Evolutionary conservation across 75 land plant species (phyloP).

Genomic region (Sequoia sempervirens): DNA sequence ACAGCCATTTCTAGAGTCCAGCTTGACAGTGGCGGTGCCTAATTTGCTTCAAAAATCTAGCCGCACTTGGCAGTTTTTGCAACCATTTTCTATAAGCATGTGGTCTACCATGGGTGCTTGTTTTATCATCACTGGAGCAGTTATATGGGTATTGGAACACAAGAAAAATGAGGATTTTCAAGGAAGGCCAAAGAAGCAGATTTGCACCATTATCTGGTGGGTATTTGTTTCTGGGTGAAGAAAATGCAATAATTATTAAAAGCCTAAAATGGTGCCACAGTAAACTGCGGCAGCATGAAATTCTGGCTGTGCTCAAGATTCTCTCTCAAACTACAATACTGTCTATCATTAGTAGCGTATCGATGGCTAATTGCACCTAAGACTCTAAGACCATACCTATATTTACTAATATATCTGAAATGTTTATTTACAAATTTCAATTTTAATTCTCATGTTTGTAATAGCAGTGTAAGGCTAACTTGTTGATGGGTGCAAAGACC

Average conservation of each 20-base stretch:
- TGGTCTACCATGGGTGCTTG: slow-evolving; percentile 39
- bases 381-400: not conserved
- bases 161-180: slow-evolving; percentile 41
- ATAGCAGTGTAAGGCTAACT: not conserved
- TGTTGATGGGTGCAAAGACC: not conserved
- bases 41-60: slow-evolving; percentile 7
- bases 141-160: slow-evolving; percentile 43
- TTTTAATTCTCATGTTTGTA: not conserved
- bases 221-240: not conserved
- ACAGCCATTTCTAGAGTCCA: slow-evolving; percentile 38
- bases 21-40: slow-evolving; percentile 39
- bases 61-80: slow-evolving; percentile 46
- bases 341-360: not conserved
- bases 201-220: slow-evolving; percentile 25
- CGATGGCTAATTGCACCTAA: not conserved
- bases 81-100: slow-evolving; percentile 43
- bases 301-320: not conserved
- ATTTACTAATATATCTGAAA: not conserved
- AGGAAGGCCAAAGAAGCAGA: slow-evolving; percentile 40
- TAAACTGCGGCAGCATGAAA: not conserved
- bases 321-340: not conserved
- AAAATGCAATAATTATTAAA: not conserved
- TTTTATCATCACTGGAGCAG: slow-evolving; percentile 40
- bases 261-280: not conserved
- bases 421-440: not conserved